Percentiles rank a stretch among this genome's conserved stretches.
Conservation (phyloP, 2,329 filamentous ascomycete species). For the Colletotrichum orchidophilum region DNA sequence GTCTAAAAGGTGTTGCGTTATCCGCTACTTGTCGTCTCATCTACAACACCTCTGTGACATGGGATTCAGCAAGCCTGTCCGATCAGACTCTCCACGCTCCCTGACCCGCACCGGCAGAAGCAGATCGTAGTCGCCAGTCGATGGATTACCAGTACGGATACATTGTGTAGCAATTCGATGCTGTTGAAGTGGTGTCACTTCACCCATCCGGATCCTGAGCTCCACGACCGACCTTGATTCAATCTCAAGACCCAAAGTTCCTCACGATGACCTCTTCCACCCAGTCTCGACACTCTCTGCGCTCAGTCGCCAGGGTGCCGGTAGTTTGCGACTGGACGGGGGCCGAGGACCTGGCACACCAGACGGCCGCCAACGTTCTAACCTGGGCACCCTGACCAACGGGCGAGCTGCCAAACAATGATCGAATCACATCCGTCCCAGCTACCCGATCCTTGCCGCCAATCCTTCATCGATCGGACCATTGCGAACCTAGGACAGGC, state of each 20-base stretch:
- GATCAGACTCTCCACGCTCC: not conserved
- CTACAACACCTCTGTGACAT: not conserved
- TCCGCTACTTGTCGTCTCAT: constrained; percentile 8
- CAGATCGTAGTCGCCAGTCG: not conserved
- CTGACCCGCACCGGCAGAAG: not conserved
- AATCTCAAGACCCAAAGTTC: not conserved
- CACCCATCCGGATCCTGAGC: not conserved
- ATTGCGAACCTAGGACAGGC: constrained; percentile 12
- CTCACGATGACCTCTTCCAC: not conserved
- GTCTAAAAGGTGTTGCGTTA: not conserved
- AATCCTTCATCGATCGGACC: constrained; percentile 27
- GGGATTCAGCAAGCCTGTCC: constrained; percentile 2
- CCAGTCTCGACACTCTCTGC: not conserved
- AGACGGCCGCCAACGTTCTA: not conserved
- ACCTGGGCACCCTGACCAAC: constrained; percentile 23
- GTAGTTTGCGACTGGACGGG: not conserved
- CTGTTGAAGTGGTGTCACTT: not conserved
- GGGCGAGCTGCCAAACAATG: constrained; percentile 14
- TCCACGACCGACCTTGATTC: not conserved
- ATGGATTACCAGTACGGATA: not conserved
- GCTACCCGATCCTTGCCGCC: constrained; percentile 24
- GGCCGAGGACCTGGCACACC: constrained; percentile 14
- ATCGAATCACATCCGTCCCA: constrained; percentile 25
- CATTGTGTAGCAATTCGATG: not conserved
- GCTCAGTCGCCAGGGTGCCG: not conserved